phyloP scores from a whole-genome alignment of 83 land plant genomes.

The Thuja plicata region DNA sequence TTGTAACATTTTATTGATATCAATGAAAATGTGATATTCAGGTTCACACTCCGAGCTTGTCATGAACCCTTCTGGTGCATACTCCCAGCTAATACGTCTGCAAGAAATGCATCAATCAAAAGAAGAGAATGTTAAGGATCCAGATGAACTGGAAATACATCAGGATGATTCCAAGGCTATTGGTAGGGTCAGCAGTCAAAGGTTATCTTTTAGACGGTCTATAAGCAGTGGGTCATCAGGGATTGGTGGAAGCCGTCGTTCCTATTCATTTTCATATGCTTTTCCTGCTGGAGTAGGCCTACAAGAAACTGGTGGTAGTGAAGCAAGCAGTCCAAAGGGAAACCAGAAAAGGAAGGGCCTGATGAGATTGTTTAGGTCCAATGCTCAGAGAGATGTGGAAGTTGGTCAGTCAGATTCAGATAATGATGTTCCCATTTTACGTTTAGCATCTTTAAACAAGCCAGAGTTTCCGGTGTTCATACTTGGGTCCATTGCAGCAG shows the following conservation, averaged over 20 bases:
- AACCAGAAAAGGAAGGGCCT: not conserved
- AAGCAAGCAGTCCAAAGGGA: not conserved
- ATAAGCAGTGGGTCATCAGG: conserved; percentile 24
- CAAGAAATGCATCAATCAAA: conserved; percentile 22
- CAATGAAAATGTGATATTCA: conserved; percentile 14
- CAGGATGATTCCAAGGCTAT: not conserved
- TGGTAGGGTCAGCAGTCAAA: conserved; percentile 16
- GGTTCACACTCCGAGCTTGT: conserved; percentile 42
- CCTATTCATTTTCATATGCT: conserved; percentile 10
- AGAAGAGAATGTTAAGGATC: not conserved
- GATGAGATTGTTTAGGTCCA: conserved; percentile 5
- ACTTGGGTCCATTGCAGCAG: conserved; percentile 40
- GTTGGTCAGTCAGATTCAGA: not conserved
- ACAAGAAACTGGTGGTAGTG: not conserved
- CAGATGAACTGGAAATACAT: conserved; percentile 18
- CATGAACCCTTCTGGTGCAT: conserved; percentile 39
- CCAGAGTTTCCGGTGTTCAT: conserved; percentile 50
- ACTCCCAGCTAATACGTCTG: conserved; percentile 28
- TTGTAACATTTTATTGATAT: not conserved
- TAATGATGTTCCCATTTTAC: conserved; percentile 24
- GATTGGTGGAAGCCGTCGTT: conserved; percentile 16
- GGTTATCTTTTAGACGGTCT: conserved; percentile 11
- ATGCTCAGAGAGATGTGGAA: not conserved
- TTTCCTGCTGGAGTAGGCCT: conserved; percentile 2
- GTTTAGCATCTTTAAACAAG: conserved; percentile 52